A percentile compares a stretch with the other conserved stretches of the same genome.
Evolutionary conservation across 805 yeast species (phyloP).

Genomic region (Wickerhamiella qilinensis): DNA sequence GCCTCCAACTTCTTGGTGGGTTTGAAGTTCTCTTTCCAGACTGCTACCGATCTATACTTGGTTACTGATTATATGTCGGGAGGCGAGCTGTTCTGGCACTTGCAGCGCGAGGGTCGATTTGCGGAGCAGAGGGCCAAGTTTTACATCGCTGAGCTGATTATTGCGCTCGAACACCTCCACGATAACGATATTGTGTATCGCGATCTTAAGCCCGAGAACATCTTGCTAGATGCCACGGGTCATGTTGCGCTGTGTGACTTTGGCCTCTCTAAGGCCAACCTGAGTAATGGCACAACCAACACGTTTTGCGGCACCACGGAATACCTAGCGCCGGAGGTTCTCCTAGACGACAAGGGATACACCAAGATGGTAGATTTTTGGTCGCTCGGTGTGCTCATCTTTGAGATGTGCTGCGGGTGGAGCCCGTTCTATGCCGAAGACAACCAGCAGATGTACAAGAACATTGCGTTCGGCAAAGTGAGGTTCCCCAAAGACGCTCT

Average conservation of each 20-base stretch:
- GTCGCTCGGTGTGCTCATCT: constrained; percentile 92
- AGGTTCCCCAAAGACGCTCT: constrained; percentile 92
- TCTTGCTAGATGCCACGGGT: constrained; percentile 87
- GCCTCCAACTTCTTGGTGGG: constrained; percentile 91
- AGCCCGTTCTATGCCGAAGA: constrained; percentile 96
- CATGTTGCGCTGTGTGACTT: constrained; percentile 96
- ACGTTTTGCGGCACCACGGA: constrained; percentile 98
- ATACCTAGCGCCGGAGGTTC: constrained; percentile 91
- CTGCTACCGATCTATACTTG: constrained; percentile 78
- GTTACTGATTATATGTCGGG: constrained; percentile 98
- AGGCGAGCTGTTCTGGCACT: constrained; percentile 92
- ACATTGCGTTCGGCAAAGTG: constrained; percentile 96
- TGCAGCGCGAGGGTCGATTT: constrained; percentile 92
- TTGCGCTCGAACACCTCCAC: constrained; percentile 88
- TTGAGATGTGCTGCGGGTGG: constrained; percentile 99
- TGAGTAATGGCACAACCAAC: constrained; percentile 68
- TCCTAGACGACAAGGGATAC: constrained; percentile 89
- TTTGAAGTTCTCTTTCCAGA: constrained; percentile 88
- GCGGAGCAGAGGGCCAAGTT: constrained; percentile 88
- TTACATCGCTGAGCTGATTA: constrained; percentile 87
- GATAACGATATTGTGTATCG: constrained; percentile 93
- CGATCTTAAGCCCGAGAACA: constrained; percentile 94
- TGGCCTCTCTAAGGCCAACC: constrained; percentile 87
- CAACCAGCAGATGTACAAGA: constrained; percentile 97
- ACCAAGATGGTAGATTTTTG: constrained; percentile 98